Evolutionary conservation across 805 yeast genomes (phyloP).

Genomic region (Kluyveromyces lactis): DNA sequence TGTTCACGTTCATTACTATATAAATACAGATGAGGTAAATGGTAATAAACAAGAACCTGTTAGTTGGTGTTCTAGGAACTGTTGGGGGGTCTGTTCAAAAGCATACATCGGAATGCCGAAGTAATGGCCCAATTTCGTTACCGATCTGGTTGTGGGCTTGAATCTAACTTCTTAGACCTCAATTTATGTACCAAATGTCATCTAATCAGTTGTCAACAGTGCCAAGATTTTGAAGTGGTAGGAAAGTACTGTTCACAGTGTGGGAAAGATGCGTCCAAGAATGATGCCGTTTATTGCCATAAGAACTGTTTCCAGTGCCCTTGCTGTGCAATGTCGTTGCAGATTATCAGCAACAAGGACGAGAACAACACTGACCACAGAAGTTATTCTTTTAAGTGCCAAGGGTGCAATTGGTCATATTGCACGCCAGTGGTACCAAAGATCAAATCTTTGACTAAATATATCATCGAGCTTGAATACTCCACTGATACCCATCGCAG

Average conservation of each 20-base stretch:
- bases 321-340: constrained; percentile 4
- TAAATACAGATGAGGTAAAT: too few relatives aligned
- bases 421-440: constrained; percentile 1
- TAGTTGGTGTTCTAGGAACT: too few relatives aligned
- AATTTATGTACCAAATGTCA: constrained; percentile 7
- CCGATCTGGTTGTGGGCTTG: not conserved
- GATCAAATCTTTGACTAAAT: constrained; percentile 4
- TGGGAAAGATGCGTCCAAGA: not conserved
- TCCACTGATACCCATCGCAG: not conserved
- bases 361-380: not conserved
- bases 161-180: constrained; percentile 1
- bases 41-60: too few relatives aligned
- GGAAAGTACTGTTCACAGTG: constrained; percentile 9
- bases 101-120: too few relatives aligned
- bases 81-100: too few relatives aligned
- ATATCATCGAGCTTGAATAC: constrained; percentile 1
- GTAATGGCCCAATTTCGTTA: not conserved
- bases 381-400: constrained; percentile 5
- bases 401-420: constrained; percentile 7
- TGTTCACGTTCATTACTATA: too few relatives aligned
- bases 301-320: constrained; percentile 9
- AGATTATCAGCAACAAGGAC: not conserved
- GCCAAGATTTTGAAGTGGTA: constrained; percentile 7
- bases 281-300: constrained; percentile 2
- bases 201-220: constrained; percentile 6